Percentiles rank a stretch among this genome's conserved stretches.
phyloP scores from a whole-genome alignment of 2,329 filamentous ascomycete genomes.

The Arthrobotrys megalospora region DNA sequence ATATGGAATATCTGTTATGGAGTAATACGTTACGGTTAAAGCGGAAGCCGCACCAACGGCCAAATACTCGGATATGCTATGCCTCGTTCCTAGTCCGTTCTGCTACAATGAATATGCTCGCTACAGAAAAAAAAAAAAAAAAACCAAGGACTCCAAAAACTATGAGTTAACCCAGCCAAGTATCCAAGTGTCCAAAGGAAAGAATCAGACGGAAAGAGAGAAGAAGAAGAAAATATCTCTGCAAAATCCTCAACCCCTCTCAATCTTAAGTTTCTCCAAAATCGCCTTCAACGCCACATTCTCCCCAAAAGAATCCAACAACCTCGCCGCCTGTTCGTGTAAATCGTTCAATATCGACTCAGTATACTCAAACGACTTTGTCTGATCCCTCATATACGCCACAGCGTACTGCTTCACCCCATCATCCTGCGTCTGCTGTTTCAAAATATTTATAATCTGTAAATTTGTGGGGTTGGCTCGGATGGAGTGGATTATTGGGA shows the following conservation, averaged over 20 bases:
- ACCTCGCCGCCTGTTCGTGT: slow-evolving; percentile 75
- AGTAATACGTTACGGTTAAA: slow-evolving; percentile 9
- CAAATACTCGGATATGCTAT: background rate
- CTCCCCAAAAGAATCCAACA: slow-evolving; percentile 77
- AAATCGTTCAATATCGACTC: slow-evolving; percentile 77
- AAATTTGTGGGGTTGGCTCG: slow-evolving; percentile 80
- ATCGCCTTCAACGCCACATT: slow-evolving; percentile 71
- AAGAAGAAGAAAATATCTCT: background rate
- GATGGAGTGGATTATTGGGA: slow-evolving; percentile 94
- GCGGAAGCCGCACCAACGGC: background rate
- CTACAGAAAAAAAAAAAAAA: background rate
- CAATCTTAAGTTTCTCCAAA: slow-evolving; percentile 66
- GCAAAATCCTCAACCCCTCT: background rate
- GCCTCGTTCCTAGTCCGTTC: no score
- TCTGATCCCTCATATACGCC: slow-evolving; percentile 84
- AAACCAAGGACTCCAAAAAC: slow-evolving; percentile 5
- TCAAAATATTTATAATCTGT: slow-evolving; percentile 90
- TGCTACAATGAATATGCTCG: background rate
- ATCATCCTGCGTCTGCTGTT: slow-evolving; percentile 87
- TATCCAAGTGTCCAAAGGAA: background rate
- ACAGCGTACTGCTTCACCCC: slow-evolving; percentile 94
- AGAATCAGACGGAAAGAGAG: background rate
- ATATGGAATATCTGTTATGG: no score
- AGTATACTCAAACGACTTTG: slow-evolving; percentile 90
- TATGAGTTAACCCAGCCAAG: background rate